phyloP scores from a whole-genome alignment of 2,329 filamentous ascomycete species.

The Orbilia ellipsospora region DNA sequence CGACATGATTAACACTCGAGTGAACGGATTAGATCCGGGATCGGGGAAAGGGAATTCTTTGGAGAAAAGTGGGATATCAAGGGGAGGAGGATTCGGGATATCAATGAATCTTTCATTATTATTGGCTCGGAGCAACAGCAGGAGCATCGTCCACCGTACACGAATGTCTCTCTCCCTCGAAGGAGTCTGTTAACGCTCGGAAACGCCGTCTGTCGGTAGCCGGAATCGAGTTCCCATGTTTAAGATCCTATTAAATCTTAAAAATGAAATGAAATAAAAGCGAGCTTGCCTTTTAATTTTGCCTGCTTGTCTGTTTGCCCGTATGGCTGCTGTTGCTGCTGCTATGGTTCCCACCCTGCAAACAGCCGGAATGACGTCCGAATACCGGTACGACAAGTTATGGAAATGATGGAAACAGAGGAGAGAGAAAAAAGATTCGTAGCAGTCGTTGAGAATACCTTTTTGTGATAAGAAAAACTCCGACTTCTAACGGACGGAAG shows the following conservation, averaged over 20 bases:
- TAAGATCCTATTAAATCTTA: not conserved
- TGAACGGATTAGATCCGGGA: constrained; percentile 8
- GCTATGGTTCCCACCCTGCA: not conserved
- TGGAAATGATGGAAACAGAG: not conserved
- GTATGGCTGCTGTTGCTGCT: not conserved
- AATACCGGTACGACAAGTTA: not conserved
- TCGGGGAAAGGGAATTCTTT: constrained; percentile 6
- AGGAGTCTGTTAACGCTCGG: not conserved
- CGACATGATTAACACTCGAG: constrained; percentile 5
- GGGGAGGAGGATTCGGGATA: not conserved
- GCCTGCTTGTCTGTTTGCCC: not conserved
- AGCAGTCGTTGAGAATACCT: constrained; percentile 11
- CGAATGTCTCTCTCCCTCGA: not conserved
- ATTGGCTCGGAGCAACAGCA: not conserved
- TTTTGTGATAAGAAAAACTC: not conserved
- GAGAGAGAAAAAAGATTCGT: constrained; percentile 10
- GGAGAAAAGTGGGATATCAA: constrained; percentile 4
- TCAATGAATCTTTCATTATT: not conserved
- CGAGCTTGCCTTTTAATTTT: constrained; percentile 10
- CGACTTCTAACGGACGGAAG: constrained; percentile 6
- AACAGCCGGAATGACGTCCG: constrained; percentile 10
- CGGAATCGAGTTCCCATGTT: constrained; percentile 11
- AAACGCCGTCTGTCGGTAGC: constrained; percentile 18
- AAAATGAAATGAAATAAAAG: not conserved
- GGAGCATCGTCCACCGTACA: not conserved